phyloP scores from a whole-genome alignment of 352 stramenopile genomes.

The Phytopythium delawarense region DNA sequence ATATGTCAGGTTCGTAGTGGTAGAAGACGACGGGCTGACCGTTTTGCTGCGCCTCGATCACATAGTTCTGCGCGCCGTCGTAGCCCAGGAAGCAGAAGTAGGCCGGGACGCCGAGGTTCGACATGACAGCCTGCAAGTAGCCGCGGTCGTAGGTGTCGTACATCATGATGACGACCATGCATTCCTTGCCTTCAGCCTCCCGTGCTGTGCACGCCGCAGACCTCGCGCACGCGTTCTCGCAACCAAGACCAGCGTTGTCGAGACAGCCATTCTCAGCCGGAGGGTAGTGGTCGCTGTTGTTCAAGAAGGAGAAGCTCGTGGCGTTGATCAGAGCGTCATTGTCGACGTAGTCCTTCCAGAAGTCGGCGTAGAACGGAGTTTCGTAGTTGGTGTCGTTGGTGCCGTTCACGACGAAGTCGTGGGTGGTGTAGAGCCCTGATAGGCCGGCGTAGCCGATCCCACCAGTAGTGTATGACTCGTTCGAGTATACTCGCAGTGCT shows the following conservation, averaged over 20 bases:
- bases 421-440: conserved; percentile 35
- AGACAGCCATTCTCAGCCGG: conserved; percentile 14
- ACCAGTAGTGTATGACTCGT: conserved; percentile 21
- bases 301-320: conserved; percentile 8
- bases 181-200: conserved; percentile 24
- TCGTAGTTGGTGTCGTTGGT: conserved; percentile 12
- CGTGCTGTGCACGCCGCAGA: conserved; percentile 27
- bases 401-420: conserved; percentile 22
- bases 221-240: conserved; percentile 30
- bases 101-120: conserved; percentile 33
- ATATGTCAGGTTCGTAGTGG: conserved; percentile 46
- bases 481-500: conserved; percentile 16
- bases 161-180: conserved; percentile 36
- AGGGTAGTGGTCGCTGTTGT: conserved; percentile 19
- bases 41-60: conserved; percentile 13
- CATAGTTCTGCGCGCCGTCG: conserved; percentile 10
- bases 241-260: conserved; percentile 22
- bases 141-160: conserved; percentile 18
- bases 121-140: conserved; percentile 25
- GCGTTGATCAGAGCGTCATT: conserved; percentile 24
- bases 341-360: conserved; percentile 34
- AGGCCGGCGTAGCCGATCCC: conserved; percentile 26
- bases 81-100: conserved; percentile 45
- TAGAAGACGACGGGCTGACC: conserved; percentile 31
- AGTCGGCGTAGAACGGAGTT: conserved; percentile 21